phyloP scores from a whole-genome alignment of 345 rosid species.

The Balakata baccata region DNA sequence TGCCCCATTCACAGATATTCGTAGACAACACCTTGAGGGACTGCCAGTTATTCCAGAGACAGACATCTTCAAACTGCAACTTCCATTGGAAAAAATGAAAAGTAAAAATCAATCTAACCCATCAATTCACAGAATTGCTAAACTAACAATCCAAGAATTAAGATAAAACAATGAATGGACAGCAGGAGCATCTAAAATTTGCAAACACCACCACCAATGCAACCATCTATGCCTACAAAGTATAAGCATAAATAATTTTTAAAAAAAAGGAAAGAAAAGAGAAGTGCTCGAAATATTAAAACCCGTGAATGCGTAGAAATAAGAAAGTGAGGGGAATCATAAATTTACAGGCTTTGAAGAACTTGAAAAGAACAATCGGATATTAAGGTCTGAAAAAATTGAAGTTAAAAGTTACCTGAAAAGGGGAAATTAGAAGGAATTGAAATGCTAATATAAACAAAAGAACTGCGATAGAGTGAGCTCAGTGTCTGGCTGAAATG shows the following conservation, averaged over 20 bases:
- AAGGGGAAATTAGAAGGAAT: not conserved
- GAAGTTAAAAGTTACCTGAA: not conserved
- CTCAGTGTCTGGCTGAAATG: not conserved
- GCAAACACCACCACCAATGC: not conserved
- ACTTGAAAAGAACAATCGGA: not conserved
- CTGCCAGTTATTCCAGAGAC: constrained; percentile 54
- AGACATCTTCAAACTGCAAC: constrained; percentile 40
- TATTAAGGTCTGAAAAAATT: not conserved
- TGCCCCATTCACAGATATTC: constrained; percentile 30
- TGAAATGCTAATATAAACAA: not conserved
- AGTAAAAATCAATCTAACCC: not conserved
- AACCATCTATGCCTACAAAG: not conserved
- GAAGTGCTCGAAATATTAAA: not conserved
- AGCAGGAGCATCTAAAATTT: not conserved
- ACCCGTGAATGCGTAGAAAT: not conserved
- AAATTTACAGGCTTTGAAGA: not conserved
- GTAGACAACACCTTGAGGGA: constrained; percentile 52
- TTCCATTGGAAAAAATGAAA: not conserved
- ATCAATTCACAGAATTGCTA: not conserved
- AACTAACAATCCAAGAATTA: no score
- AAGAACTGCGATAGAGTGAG: not conserved
- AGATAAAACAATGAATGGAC: not conserved
- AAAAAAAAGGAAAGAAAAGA: no score
- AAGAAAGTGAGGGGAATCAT: not conserved
- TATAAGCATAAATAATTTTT: not conserved